Evolutionary conservation across 2,329 filamentous ascomycete species (phyloP).

Genomic region (Colletotrichum neosansevieriae): DNA sequence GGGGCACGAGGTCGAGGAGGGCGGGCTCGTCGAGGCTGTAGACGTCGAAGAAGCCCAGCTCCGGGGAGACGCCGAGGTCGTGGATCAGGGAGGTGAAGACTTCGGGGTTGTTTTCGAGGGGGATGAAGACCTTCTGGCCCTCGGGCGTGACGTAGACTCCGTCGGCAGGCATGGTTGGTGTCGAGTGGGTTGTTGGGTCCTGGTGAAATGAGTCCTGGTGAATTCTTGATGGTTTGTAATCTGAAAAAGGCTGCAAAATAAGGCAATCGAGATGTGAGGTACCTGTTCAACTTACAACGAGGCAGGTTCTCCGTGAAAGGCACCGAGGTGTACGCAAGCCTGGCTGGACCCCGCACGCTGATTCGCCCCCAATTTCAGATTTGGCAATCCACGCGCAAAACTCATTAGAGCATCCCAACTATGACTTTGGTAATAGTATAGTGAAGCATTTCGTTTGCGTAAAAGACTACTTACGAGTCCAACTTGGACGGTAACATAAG

Average conservation of each 20-base stretch:
- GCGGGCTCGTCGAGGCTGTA: slow-evolving; percentile 83
- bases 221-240: no score
- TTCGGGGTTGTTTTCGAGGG: slow-evolving; percentile 75
- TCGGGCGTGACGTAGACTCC: slow-evolving; percentile 45
- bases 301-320: neutral
- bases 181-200: neutral
- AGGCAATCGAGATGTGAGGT: neutral
- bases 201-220: no score
- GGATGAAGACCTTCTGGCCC: slow-evolving; percentile 53
- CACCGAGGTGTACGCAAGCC: slow-evolving; percentile 20
- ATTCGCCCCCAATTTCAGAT: neutral
- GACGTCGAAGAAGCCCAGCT: slow-evolving; percentile 83
- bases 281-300: neutral
- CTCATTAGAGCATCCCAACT: neutral
- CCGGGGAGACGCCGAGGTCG: slow-evolving; percentile 76
- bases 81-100: slow-evolving; percentile 80
- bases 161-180: slow-evolving; percentile 43
- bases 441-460: no score
- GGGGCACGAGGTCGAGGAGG: slow-evolving; percentile 81
- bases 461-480: no score
- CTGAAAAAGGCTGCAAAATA: no score
- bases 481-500: neutral
- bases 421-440: neutral
- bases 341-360: slow-evolving; percentile 3
- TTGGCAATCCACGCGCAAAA: neutral